Conservation (phyloP, 2,329 filamentous ascomycete species). For the Fusarium agapanthi region DNA sequence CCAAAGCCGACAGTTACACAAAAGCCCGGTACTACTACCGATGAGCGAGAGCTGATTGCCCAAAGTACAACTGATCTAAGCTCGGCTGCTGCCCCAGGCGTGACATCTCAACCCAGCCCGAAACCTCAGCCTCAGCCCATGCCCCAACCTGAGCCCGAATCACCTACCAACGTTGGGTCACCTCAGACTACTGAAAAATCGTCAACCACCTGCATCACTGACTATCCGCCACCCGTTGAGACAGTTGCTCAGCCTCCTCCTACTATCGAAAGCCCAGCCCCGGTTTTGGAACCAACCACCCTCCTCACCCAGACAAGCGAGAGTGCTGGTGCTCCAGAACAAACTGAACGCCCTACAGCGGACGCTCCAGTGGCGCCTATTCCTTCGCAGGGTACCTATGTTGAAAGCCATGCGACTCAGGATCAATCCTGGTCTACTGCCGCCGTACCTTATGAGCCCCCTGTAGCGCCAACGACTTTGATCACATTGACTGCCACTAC, state of each 20-base stretch:
- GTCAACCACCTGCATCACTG: neutral
- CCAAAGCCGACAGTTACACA: slow-evolving; percentile 1
- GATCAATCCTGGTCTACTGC: slow-evolving; percentile 11
- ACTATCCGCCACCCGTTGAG: neutral
- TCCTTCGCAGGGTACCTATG: slow-evolving; percentile 13
- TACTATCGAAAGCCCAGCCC: neutral
- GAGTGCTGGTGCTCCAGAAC: neutral
- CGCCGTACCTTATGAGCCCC: neutral
- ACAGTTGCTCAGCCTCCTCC: slow-evolving; percentile 10
- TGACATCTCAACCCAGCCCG: slow-evolving; percentile 7
- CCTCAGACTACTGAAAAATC: neutral
- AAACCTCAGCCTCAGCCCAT: slow-evolving; percentile 5
- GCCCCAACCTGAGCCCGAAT: slow-evolving; percentile 11
- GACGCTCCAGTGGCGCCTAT: neutral
- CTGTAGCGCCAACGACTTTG: slow-evolving; percentile 22
- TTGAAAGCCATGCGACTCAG: neutral
- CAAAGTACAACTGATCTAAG: slow-evolving; percentile 1
- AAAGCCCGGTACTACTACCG: neutral
- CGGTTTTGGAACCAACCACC: slow-evolving; percentile 7
- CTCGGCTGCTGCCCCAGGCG: slow-evolving; percentile 9
- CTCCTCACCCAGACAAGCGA: slow-evolving; percentile 11
- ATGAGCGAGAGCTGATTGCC: neutral
- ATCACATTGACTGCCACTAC: slow-evolving; percentile 19
- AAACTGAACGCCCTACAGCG: slow-evolving; percentile 2
- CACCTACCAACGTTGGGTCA: neutral